Evolutionary conservation across 2,329 filamentous ascomycete species (phyloP).

Genomic region (Phoma sp.): DNA sequence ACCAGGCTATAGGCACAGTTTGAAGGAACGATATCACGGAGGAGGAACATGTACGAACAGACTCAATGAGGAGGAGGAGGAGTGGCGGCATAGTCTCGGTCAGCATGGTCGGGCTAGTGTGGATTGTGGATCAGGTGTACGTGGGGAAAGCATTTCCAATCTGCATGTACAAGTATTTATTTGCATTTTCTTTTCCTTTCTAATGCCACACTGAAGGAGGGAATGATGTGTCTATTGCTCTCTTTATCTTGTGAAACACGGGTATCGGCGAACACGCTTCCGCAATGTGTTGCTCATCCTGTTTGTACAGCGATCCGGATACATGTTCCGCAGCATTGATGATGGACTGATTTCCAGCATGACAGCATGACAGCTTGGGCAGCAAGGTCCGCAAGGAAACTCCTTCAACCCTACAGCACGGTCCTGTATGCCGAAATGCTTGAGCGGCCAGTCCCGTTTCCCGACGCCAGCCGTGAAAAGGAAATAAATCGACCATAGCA

Average conservation of each 20-base stretch:
- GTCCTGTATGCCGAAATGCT: no score
- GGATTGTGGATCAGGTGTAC: neutral
- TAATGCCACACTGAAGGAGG: conserved; percentile 2
- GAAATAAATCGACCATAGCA: no score
- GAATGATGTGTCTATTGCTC: neutral
- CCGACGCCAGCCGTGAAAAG: no score
- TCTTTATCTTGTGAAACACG: neutral
- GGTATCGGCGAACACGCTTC: no score
- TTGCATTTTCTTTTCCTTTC: conserved; percentile 13
- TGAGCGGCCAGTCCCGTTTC: no score
- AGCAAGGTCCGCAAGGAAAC: no score
- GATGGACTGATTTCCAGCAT: no score
- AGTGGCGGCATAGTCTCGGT: neutral
- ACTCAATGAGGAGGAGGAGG: neutral
- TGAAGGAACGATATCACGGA: neutral
- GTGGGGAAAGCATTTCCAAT: conserved; percentile 14
- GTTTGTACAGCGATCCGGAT: neutral
- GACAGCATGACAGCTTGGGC: no score
- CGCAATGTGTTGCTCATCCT: no score
- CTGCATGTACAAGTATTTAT: conserved; percentile 22
- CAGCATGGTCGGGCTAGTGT: conserved; percentile 1
- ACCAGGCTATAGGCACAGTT: neutral
- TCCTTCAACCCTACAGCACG: no score
- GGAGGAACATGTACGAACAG: conserved; percentile 16
- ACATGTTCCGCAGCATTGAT: no score